phyloP scores from a whole-genome alignment of 202 grass and related monocot genomes.

The Digitaria exilis region DNA sequence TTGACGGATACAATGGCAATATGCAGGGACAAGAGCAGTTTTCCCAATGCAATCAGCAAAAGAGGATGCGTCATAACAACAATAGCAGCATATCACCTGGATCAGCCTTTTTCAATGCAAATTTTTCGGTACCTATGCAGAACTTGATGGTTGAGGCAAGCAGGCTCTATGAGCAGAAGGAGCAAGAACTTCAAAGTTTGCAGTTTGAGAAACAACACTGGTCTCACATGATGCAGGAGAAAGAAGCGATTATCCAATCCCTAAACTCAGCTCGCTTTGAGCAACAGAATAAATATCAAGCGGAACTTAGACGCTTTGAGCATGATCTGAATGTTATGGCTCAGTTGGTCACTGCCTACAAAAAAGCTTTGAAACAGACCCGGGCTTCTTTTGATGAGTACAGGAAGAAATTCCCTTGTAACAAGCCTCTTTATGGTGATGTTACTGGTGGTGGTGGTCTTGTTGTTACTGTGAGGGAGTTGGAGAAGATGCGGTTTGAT shows the following conservation, averaged over 20 bases:
- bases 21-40: constrained; percentile 55
- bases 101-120: constrained; percentile 51
- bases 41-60: constrained; percentile 65
- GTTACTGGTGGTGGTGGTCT: constrained; percentile 76
- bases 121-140: constrained; percentile 45
- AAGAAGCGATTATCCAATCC: constrained; percentile 72
- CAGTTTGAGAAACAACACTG: constrained; percentile 69
- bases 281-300: constrained; percentile 70
- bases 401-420: constrained; percentile 75
- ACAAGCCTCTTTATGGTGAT: constrained; percentile 68
- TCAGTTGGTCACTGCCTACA: constrained; percentile 71
- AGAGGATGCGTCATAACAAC: constrained; percentile 59
- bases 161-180: constrained; percentile 64
- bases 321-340: constrained; percentile 92
- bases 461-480: constrained; percentile 74
- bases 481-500: constrained; percentile 66
- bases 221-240: constrained; percentile 60
- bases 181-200: constrained; percentile 54
- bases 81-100: constrained; percentile 48
- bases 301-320: constrained; percentile 73
- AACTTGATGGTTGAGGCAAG: constrained; percentile 48
- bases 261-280: constrained; percentile 70
- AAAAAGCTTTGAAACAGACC: constrained; percentile 64
- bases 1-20: constrained; percentile 64
- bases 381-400: constrained; percentile 63